Evolutionary conservation across 805 yeast species (phyloP), one percentile per base, ranked within the genome.

Genomic region (Candida pini): DNA sequence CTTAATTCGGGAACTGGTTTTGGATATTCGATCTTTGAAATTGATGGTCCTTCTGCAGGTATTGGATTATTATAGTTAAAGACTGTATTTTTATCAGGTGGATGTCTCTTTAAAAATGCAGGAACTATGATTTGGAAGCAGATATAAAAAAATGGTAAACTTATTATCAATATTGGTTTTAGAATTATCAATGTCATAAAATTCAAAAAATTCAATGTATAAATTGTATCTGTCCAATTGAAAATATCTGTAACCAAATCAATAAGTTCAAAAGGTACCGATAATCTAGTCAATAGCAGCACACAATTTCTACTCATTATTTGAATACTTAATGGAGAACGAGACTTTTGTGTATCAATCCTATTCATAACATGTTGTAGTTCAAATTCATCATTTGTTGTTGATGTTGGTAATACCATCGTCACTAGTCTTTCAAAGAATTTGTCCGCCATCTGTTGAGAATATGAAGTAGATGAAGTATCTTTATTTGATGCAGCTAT

Each of bases 1-100:
- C 89, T 78, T 32, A 83, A 66, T 54, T 86, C 87, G 4, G 89
- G 82, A 6, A 79, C 83, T 0, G 94, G 92, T 40, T 73, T 74
- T 3, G 87, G 84, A 3, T 69, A 49, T 22, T 62, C 69, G 18
- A 73, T 66, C 9, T 64, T 62, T 28, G 62, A 48, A 26, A 81
- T 46, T 1, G 76, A 69, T 4, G 76, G 76, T 1, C 76, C 78
- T 19, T 66, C 62, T 1, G 76, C 65, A 2, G 77, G 71, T 0
- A 64, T 54, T 3, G 72, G 73, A 43, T 69, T 69, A 7, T 34
- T 34, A 5, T 53, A 56, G 4, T 63, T 45, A 22, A 40, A 34
- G 40, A 50, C 19, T 28, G 52, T 32, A 35, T 62, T 47, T 21
- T 47, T 39, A 54, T 80, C 86, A 9, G 87, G 86, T n/a, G 78